Base-by-base conservation (phyloP, 495 filamentous ascomycete genomes). In the Hypoxylon lenormandii region DNA sequence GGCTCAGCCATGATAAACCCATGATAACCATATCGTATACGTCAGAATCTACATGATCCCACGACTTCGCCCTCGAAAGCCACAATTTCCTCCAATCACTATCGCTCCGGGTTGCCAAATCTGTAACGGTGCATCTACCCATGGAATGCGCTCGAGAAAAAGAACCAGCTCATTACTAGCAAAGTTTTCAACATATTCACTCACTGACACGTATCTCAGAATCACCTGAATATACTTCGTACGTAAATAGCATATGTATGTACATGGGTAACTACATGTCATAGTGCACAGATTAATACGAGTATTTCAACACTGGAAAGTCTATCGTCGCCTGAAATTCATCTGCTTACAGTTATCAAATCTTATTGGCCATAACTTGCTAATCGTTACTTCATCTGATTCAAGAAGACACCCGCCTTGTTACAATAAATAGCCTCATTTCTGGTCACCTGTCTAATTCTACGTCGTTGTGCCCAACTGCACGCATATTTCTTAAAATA, bases 1-100 rank as follows among this genome's bases (percentile, higher is more conserved):
- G 33, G 38, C 58, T 57, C 36, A 68, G 64, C 51, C 43, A 52
- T 36, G 48, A 60, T 49, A 37, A 49, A 68, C 57, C 51, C 43
- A 52, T 36, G 48, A 60, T 49, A 37, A 49, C 42, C 21, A 11
- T 21, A 19, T 33, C 30, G 30, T 37, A 50, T 38, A 60, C 64
- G 56, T 67, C 64, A 61, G 56, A 67, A 55, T 18, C 42, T 49
- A 55, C 26, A 3, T 49, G 46, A 28, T 28, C 46, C 46, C 18
- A 33, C 12, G 15, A 50, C 47, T 53, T 26, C 65, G 19, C 58
- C 57, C 40, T 52, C 42, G 33, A 23, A 33, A 5, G 22, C 46
- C 46, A 48, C 26, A 15, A 18, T 26, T 26, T 28, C 45, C 49
- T 43, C 50, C 50, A 60, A 47, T 60, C 51, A 13, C 15, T 28